phyloP scores from a whole-genome alignment of 192 early-diverging fungal species.

The Rhizophagus sp. region DNA sequence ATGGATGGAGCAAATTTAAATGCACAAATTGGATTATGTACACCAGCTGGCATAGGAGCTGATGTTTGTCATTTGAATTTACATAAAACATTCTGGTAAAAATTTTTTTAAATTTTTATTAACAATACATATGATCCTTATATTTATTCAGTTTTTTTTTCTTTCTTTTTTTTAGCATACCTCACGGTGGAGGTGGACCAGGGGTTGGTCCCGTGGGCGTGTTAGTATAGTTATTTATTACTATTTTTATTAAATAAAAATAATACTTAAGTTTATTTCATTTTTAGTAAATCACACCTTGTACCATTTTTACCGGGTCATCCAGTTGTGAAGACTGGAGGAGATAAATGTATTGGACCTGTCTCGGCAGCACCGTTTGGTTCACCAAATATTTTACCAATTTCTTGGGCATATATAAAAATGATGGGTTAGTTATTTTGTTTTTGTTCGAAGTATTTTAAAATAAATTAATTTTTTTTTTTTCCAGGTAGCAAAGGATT shows the following conservation, averaged over 20 bases:
- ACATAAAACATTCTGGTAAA: conserved; percentile 88
- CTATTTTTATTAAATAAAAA: background rate
- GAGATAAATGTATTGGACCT: conserved; percentile 83
- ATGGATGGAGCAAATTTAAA: conserved; percentile 97
- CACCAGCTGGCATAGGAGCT: conserved; percentile 93
- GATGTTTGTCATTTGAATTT: conserved; percentile 99
- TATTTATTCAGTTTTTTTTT: background rate
- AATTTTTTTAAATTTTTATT: background rate
- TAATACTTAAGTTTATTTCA: background rate
- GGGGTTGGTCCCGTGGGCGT: conserved; percentile 98
- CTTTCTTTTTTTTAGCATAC: conserved; percentile 67
- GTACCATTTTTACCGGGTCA: conserved; percentile 92
- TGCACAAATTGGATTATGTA: conserved; percentile 82
- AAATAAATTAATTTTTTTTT: background rate
- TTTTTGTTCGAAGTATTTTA: background rate
- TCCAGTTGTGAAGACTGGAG: conserved; percentile 73
- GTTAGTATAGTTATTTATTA: conserved; percentile 40
- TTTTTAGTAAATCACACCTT: conserved; percentile 74
- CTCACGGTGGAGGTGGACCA: conserved; percentile 98
- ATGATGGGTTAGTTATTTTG: conserved; percentile 71
- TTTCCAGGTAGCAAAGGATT: conserved; percentile 73
- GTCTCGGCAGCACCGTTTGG: conserved; percentile 97
- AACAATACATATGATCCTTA: background rate
- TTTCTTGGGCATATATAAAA: conserved; percentile 99
- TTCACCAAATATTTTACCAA: conserved; percentile 93